Evolutionary conservation across 495 filamentous ascomycete genomes (phyloP), one percentile per base, ranked within the genome.

Genomic region (Pyrenopolyporus hunteri): DNA sequence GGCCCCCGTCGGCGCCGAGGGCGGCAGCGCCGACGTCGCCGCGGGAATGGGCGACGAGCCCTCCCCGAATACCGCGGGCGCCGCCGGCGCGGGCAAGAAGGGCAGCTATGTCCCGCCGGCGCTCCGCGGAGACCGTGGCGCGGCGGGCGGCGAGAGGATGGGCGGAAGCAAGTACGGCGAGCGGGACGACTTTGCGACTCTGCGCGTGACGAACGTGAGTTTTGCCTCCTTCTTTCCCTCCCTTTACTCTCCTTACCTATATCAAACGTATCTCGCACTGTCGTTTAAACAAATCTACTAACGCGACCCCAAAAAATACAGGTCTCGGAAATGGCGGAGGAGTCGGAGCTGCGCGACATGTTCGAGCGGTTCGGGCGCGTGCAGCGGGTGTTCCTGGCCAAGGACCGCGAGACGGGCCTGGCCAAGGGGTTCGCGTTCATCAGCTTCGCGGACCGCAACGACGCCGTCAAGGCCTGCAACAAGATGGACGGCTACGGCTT

Each of bases 371-470:
- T 94, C 75, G 94, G 94, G 67, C 89, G 91, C 66, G 95, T 98
- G 59, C 98, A 92, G 33, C 87, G 93, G 72, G 95, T 98, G 40
- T 98, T 98, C 82, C 75, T 98, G 60, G 94, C 94, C 60, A 96
- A 96, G 80, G 95, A 98, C 76, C 81, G 94, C 72, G 95, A 98
- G 43, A 98, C 95, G 28, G 88, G 90, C 52, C 71, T 91, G 64
- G 94, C 95, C 48, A 98, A 98, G 84, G 94, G 94, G 37, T 98
- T 98, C 70, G 94, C 94, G 13, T 98, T 98, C 74, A 96, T 98
- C 78, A 95, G 90, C 73, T 98, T 92, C 75, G 87, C 86, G 44
- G 94, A 98, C 63, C 83, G 93, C 63, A 74, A 78, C 56, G 95
- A 98, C 76, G 94, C 94, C 51, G 86, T 89, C 54, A 89, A 86